Conservation (phyloP, 2,329 filamentous ascomycete genomes). For the Coniochaeta hoffmannii region DNA sequence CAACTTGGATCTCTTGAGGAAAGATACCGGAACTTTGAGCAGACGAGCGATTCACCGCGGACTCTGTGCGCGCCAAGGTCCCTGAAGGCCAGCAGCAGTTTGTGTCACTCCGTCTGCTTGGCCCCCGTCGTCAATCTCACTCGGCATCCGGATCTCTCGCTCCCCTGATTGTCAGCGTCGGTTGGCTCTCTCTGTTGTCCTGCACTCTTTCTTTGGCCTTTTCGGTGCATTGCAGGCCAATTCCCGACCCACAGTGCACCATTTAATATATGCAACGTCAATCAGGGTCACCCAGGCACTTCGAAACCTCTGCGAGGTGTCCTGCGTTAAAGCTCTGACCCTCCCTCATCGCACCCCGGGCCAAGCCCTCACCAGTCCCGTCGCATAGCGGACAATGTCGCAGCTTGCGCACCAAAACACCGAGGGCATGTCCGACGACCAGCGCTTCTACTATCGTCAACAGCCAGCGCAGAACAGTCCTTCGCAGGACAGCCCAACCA, state of each 20-base stretch:
- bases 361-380: constrained; percentile 8
- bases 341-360: constrained; percentile 22
- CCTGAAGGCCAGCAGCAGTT: neutral
- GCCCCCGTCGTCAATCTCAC: constrained; percentile 4
- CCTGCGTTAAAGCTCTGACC: constrained; percentile 26
- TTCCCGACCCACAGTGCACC: neutral
- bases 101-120: neutral
- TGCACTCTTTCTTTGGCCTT: neutral
- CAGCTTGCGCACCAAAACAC: constrained; percentile 41
- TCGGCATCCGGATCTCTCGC: neutral
- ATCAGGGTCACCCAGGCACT: constrained; percentile 37
- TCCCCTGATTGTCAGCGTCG: neutral
- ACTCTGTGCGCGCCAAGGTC: neutral
- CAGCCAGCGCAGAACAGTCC: neutral
- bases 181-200: neutral
- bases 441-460: neutral
- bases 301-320: constrained; percentile 28
- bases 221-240: neutral
- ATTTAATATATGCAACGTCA: constrained; percentile 35
- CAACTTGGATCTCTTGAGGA: no score
- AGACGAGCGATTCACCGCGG: neutral
- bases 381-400: constrained; percentile 43
- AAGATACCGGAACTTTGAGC: neutral
- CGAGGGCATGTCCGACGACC: constrained; percentile 29
- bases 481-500: constrained; percentile 38